Percentiles rank a stretch among this genome's conserved stretches.
phyloP scores from a whole-genome alignment of 2,329 filamentous ascomycete species.

The Coniochaeta sp. region DNA sequence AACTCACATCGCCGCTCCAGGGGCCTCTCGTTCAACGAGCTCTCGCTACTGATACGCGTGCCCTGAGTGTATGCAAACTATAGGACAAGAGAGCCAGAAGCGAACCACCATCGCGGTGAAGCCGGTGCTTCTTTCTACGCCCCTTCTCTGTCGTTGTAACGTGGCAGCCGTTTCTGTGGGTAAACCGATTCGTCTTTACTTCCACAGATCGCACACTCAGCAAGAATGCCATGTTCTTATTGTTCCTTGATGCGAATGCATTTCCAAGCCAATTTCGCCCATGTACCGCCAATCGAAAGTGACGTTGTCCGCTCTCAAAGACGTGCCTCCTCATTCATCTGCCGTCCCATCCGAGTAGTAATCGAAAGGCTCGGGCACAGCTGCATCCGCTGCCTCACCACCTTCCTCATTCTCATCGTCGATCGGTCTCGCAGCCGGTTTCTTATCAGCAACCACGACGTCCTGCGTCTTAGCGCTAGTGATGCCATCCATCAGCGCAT shows the following conservation, averaged over 20 bases:
- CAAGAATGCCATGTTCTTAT: not conserved
- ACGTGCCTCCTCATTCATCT: not conserved
- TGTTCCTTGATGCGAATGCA: not conserved
- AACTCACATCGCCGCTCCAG: not conserved
- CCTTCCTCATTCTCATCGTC: not conserved
- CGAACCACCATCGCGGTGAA: not conserved
- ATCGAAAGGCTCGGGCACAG: not conserved
- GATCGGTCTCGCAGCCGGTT: not conserved
- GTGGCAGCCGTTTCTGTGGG: not conserved
- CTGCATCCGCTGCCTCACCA: not conserved
- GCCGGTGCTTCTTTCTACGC: not conserved
- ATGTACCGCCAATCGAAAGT: not conserved
- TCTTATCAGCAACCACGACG: not conserved
- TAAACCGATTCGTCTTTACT: not conserved
- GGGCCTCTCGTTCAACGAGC: not conserved
- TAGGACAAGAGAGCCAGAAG: not conserved
- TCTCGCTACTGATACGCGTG: not conserved
- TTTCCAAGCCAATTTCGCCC: not conserved
- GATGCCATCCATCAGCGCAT: not conserved
- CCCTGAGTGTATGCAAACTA: not conserved
- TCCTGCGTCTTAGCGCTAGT: not conserved
- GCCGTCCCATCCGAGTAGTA: conserved; percentile 8
- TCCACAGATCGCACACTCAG: not conserved
- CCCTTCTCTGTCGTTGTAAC: not conserved
- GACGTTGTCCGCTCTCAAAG: not conserved